Evolutionary conservation across 176 grass and related monocot species (phyloP).

Genomic region (Lolium multiflorum): DNA sequence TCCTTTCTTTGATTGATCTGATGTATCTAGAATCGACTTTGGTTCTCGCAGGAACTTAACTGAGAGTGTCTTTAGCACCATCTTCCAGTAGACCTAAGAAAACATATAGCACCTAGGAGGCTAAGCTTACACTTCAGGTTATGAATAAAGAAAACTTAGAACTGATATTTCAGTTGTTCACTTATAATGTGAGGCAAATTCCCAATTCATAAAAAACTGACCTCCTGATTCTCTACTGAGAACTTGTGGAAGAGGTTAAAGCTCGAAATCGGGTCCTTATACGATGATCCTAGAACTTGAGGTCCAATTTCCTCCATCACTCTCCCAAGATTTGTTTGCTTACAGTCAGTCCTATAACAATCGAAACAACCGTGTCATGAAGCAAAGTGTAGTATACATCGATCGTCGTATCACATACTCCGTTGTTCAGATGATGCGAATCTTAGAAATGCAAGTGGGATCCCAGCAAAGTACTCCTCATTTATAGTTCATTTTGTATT

Average conservation of each 20-base stretch:
- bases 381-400: not conserved
- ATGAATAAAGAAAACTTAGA: not conserved
- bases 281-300: constrained; percentile 72
- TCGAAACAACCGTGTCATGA: not conserved
- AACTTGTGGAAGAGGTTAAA: constrained; percentile 63
- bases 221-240: constrained; percentile 72
- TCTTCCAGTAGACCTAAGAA: constrained; percentile 78
- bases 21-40: constrained; percentile 66
- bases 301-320: constrained; percentile 79
- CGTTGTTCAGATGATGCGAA: not conserved
- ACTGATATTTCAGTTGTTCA: not conserved
- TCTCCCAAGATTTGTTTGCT: constrained; percentile 83
- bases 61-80: constrained; percentile 69
- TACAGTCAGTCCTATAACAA: constrained; percentile 58
- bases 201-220: constrained; percentile 34
- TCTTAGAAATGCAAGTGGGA: too few species aligned
- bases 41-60: constrained; percentile 68
- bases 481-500: too few species aligned
- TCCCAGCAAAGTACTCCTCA: too few species aligned
- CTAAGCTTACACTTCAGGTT: constrained; percentile 10
- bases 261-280: constrained; percentile 80
- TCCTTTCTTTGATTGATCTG: constrained; percentile 68
- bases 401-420: not conserved
- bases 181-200: not conserved
- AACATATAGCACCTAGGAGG: not conserved